phyloP scores from a whole-genome alignment of 2,329 filamentous ascomycete genomes.

The Cucurbitaria berberidis region DNA sequence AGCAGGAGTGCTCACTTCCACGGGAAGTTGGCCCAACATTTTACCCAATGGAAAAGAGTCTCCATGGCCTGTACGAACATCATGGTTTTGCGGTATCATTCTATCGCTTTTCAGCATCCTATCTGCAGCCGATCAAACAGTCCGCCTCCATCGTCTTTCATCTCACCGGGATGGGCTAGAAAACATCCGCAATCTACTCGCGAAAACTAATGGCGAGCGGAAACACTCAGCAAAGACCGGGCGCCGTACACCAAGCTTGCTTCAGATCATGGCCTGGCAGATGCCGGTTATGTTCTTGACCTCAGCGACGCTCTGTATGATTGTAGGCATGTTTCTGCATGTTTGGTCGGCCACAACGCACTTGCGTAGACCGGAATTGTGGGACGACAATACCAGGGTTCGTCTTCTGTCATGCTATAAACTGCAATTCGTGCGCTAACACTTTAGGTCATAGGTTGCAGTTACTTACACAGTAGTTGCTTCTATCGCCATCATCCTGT shows the following conservation, averaged over 20 bases:
- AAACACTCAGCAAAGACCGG: slow-evolving; percentile 26
- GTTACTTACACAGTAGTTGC: slow-evolving; percentile 22
- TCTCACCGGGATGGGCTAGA: slow-evolving; percentile 48
- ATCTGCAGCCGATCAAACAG: slow-evolving; percentile 52
- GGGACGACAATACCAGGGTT: slow-evolving; percentile 44
- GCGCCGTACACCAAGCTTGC: slow-evolving; percentile 26
- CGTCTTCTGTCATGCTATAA: background rate
- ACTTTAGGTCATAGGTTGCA: slow-evolving; percentile 19
- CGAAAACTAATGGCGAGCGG: slow-evolving; percentile 30
- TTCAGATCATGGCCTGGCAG: slow-evolving; percentile 48
- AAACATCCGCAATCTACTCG: slow-evolving; percentile 46
- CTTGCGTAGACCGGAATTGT: slow-evolving; percentile 29
- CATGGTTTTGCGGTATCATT: slow-evolving; percentile 54
- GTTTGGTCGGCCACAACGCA: slow-evolving; percentile 45
- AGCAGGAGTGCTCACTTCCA: slow-evolving; percentile 51
- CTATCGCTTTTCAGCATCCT: slow-evolving; percentile 60
- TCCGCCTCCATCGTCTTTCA: slow-evolving; percentile 52
- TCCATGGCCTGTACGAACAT: slow-evolving; percentile 52
- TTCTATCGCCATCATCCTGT: slow-evolving; percentile 17
- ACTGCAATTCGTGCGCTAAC: background rate
- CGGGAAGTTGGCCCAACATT: slow-evolving; percentile 53
- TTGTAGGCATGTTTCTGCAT: slow-evolving; percentile 48
- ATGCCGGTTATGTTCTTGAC: slow-evolving; percentile 48
- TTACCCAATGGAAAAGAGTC: slow-evolving; percentile 45
- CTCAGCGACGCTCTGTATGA: slow-evolving; percentile 45